Base-by-base conservation (phyloP, 345 rosid species). In the Eucalyptus sp. region DNA sequence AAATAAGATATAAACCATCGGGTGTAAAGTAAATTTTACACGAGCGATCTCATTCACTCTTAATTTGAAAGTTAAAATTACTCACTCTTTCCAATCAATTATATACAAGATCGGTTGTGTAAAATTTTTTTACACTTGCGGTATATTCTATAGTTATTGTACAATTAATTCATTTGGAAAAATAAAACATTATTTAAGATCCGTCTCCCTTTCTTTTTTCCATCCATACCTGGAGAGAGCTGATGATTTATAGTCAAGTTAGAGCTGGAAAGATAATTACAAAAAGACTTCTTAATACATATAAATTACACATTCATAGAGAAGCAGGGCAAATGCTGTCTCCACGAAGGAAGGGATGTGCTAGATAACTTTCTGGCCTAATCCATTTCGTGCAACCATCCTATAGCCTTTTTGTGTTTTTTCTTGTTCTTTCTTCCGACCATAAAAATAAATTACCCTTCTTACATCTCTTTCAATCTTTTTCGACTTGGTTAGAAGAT, bases 21-120 rank as follows among this genome's bases (percentile, higher is more conserved):
- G 16, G 8, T 60, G 68, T n/a, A 64, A n/a, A 14, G 76, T 7
- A 64, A 15, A 29, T 64, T n/a, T n/a, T n/a, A 1, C 18, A 64
- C 5, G 2, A n/a, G 5, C 0, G 0, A 13, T 4, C 10, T 56
- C 62, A 24, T 56, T 56, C 0, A 18, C 62, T 56, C 62, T 56
- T 56, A 10, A 56, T 22, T 56, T 56, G 13, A 56, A 56, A 56
- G 20, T n/a, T 64, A 4, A 0, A n/a, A 7, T 14, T n/a, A 64
- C 79, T 31, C 79, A 14, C 41, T 66, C 41, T 16, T 66, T 31
- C 41, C 0, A 66, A 66, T 31, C 1, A 31, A 66, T 7, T 17
- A 15, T 15, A 31, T 31, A 66, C 20, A 15, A 14, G 11, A 66
- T 31, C 20, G 11, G 5, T 66, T 15, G 10, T n/a, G 41, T 58